Base-by-base conservation (phyloP, 2,329 filamentous ascomycete species). In the Trichophaea hybrida region DNA sequence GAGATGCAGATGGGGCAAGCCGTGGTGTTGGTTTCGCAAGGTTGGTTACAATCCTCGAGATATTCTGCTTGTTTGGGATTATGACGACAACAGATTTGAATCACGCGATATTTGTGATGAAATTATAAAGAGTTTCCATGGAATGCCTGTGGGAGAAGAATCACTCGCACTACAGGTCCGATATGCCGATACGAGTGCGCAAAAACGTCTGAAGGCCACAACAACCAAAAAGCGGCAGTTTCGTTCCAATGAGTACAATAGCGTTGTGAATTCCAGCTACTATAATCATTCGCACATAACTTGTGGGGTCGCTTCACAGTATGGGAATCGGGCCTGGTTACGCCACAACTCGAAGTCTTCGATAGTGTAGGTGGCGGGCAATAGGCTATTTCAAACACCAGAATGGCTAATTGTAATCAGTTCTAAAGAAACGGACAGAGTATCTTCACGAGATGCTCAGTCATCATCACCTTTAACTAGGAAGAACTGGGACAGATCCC, bases 11-110 rank as follows among this genome's bases (percentile, higher is more conserved):
- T 72, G 93, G 90, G 60, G 89, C 93, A 70, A 95, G 91, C 72
- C 91, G 94, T 68, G 91, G 94, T 67, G 93, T 98, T 71, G 93
- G 93, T 40, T 98, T 98, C 75, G 91, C 91, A 73, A 85, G 93
- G 91, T 95, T 76, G 13, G 50, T 53, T 34, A n/a, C 50, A 12
- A 5, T 32, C 15, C n/a, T 70, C 80, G 71, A 58, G 37, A n/a
- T 32, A 17, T 24, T 12, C 1, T 51, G 53, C 31, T 58, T 6
- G 10, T 15, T 2, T 10, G 5, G 31, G 31, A 24, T 12, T 44
- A 12, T 60, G 60, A 64, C 63, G 35, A 61, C 64, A 50, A 7
- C 65, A 97, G 91, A 35, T 98, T 98, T 68, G 89, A 96, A 73
- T 79, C 75, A 62, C 91, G 90, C 52, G 87, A 94, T 0, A 78